phyloP scores from a whole-genome alignment of 192 early-diverging fungal species.

The Chytriomyces hyalinus region DNA sequence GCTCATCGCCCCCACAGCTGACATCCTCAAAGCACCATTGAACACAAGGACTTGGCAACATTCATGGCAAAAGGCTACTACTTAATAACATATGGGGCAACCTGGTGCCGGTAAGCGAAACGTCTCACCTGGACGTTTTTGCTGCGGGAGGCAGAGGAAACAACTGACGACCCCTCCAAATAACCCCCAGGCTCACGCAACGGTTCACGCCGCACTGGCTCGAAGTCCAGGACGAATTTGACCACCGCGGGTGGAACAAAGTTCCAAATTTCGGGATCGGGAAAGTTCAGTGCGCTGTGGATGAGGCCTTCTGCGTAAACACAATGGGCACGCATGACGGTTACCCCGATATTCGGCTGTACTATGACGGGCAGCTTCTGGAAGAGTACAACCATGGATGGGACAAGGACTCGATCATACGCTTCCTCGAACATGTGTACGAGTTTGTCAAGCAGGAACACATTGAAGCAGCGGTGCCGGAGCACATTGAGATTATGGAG shows the following conservation, averaged over 20 bases:
- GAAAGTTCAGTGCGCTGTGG: slow-evolving; percentile 20
- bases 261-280: slow-evolving; percentile 16
- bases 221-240: slow-evolving; percentile 20
- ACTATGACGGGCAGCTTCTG: background rate
- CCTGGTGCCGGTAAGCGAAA: slow-evolving; percentile 6
- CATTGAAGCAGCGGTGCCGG: background rate
- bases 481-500: background rate
- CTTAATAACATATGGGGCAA: slow-evolving; percentile 7
- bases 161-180: too few relatives aligned
- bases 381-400: slow-evolving; percentile 10
- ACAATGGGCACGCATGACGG: slow-evolving; percentile 8
- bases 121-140: too few relatives aligned
- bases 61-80: slow-evolving; percentile 11
- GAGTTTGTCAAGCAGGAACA: slow-evolving; percentile 17
- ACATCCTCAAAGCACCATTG: background rate
- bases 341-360: slow-evolving; percentile 9
- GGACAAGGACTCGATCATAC: slow-evolving; percentile 5
- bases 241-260: slow-evolving; percentile 16
- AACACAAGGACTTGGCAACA: background rate
- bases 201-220: slow-evolving; percentile 21
- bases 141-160: too few relatives aligned
- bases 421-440: slow-evolving; percentile 19
- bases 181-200: slow-evolving; percentile 4
- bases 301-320: slow-evolving; percentile 6
- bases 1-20: background rate